phyloP scores from a whole-genome alignment of 768 basidiomycete species.

The Boletus barrowsii region DNA sequence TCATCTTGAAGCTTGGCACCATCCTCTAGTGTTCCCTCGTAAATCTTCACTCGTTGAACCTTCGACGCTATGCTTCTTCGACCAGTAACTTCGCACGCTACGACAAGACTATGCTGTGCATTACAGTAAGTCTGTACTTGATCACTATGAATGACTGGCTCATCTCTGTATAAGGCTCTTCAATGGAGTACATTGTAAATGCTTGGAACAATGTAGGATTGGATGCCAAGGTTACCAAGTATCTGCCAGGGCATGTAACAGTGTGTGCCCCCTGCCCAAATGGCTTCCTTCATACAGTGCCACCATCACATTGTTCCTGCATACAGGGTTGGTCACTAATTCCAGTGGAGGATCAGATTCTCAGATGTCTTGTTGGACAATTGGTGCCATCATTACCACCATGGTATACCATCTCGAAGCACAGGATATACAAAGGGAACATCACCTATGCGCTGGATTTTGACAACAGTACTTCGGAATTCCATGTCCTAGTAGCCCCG shows the following conservation, averaged over 20 bases:
- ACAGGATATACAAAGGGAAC: background rate
- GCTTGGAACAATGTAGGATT: background rate
- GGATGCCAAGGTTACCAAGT: background rate
- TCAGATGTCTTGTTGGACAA: fast-evolving
- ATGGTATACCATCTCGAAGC: background rate
- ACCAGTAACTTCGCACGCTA: too few species aligned
- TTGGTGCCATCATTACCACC: background rate
- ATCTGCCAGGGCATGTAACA: background rate
- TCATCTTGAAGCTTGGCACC: too few species aligned
- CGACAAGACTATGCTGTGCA: too few species aligned
- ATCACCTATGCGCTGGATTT: background rate
- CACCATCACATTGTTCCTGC: background rate
- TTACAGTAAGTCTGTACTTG: too few species aligned
- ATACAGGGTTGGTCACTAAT: background rate
- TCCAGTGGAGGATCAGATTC: background rate
- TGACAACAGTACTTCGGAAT: fast-evolving
- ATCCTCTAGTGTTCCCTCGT: too few species aligned
- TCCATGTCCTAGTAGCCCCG: background rate
- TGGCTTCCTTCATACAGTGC: background rate
- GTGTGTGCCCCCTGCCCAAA: background rate
- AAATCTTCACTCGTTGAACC: too few species aligned
- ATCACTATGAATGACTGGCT: too few species aligned
- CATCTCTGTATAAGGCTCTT: background rate
- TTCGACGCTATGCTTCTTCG: too few species aligned
- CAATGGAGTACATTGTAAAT: background rate